phyloP scores from a whole-genome alignment of 495 filamentous ascomycete species.

The Penicillium nucicola region DNA sequence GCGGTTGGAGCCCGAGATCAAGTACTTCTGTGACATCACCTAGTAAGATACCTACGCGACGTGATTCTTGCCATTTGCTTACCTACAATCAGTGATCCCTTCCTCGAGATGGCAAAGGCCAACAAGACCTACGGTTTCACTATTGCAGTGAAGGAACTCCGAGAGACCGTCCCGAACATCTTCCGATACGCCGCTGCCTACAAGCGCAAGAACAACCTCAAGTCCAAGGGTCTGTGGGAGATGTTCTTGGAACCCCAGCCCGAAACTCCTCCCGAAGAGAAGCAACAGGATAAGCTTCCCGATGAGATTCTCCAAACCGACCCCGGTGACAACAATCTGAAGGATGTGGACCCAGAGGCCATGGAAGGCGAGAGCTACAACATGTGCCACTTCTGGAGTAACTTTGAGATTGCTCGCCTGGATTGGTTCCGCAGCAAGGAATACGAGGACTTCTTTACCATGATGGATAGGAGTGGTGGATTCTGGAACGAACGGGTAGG shows the following conservation, averaged over 20 bases:
- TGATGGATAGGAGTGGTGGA: constrained; percentile 97
- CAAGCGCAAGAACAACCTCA: constrained; percentile 87
- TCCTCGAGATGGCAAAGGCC: constrained; percentile 81
- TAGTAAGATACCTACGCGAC: constrained; percentile 62
- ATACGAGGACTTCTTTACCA: constrained; percentile 98
- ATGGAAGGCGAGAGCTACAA: constrained; percentile 99
- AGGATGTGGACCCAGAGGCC: constrained; percentile 82
- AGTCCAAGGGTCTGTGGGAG: constrained; percentile 93
- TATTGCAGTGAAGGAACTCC: constrained; percentile 97
- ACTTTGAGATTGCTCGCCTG: constrained; percentile 95
- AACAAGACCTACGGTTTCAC: constrained; percentile 99
- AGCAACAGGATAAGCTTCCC: constrained; percentile 68
- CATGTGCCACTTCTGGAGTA: constrained; percentile 99
- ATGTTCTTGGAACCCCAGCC: constrained; percentile 87
- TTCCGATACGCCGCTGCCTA: constrained; percentile 99
- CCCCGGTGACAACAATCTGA: constrained; percentile 64
- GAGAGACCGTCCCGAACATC: constrained; percentile 97
- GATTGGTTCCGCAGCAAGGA: constrained; percentile 95
- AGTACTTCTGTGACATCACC: constrained; percentile 99
- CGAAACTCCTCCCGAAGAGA: constrained; percentile 55
- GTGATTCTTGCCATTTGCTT: constrained; percentile 12
- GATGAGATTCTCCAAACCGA: constrained; percentile 80
- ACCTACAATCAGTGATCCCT: constrained; percentile 71
- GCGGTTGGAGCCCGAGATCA: constrained; percentile 99
- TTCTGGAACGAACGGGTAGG: constrained; percentile 98